Percentiles rank a stretch among this genome's conserved stretches.
phyloP scores from a whole-genome alignment of 2,329 filamentous ascomycete species.

The Cryphonectria nitschkei region DNA sequence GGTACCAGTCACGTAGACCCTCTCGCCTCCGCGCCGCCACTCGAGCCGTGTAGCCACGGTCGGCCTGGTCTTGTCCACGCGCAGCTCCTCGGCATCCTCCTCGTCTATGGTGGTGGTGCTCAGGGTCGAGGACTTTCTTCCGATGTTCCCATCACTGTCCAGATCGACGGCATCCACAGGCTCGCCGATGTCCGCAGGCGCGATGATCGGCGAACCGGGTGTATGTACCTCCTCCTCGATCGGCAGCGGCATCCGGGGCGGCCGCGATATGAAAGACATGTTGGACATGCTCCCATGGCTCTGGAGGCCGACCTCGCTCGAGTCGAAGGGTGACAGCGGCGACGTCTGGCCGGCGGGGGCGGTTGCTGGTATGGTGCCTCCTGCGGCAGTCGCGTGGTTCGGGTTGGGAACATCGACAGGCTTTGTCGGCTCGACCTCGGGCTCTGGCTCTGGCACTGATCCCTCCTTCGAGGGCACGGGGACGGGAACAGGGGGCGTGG shows the following conservation, averaged over 20 bases:
- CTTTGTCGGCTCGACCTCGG: constrained; percentile 37
- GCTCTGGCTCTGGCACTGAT: constrained; percentile 9
- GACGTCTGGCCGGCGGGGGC: constrained; percentile 33
- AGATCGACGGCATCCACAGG: constrained; percentile 58
- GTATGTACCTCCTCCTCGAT: constrained; percentile 91
- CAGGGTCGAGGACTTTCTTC: constrained; percentile 60
- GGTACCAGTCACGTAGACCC: constrained; percentile 94
- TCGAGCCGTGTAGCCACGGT: constrained; percentile 84
- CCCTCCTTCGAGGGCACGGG: constrained; percentile 13
- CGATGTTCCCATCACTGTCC: constrained; percentile 50
- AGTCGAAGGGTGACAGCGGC: constrained; percentile 40
- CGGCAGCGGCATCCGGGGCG: constrained; percentile 86
- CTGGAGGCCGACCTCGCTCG: constrained; percentile 48
- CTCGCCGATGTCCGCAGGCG: constrained; percentile 63
- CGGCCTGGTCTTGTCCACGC: constrained; percentile 73
- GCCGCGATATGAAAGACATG: constrained; percentile 68
- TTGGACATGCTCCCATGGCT: constrained; percentile 64
- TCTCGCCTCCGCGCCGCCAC: constrained; percentile 83
- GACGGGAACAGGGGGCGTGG: constrained; percentile 1
- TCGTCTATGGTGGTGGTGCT: constrained; percentile 74
- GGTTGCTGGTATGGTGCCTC: constrained; percentile 30
- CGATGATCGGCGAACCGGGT: constrained; percentile 86
- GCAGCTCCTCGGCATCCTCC: constrained; percentile 75
- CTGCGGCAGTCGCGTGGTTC: constrained; percentile 33
- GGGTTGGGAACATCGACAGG: constrained; percentile 41